A percentile compares a stretch with the other conserved stretches of the same genome.
These are phyloP conservation scores for Mortierella sp. DNA, from an alignment of 371 early-diverging fungal genomes.

Conservation along the genomic window DNA sequence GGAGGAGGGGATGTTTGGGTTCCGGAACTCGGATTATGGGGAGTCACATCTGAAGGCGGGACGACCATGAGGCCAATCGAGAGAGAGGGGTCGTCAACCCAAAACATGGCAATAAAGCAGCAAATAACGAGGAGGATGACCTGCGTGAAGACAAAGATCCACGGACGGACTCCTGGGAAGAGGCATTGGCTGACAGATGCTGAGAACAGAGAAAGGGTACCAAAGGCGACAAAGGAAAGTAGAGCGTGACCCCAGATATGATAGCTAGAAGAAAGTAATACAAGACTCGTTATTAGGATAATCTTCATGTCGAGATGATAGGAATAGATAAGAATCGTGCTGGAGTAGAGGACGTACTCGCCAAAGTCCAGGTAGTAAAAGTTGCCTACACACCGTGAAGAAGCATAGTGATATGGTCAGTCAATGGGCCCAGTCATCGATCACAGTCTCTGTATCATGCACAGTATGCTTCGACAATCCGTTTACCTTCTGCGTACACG, in stretches of 20 bases:
- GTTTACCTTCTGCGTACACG: conserved; percentile 36
- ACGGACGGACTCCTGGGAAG: conserved; percentile 38
- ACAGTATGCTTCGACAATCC: background rate
- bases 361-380: conserved; percentile 41
- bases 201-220: conserved; percentile 45
- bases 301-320: too few species aligned
- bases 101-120: conserved; percentile 53
- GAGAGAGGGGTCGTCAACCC: conserved; percentile 46
- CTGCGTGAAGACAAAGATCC: conserved; percentile 50
- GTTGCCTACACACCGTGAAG: conserved; percentile 16
- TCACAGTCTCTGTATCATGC: too few species aligned
- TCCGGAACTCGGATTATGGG: background rate
- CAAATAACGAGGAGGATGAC: conserved; percentile 43
- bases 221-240: conserved; percentile 43
- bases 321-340: background rate
- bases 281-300: too few species aligned
- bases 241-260: conserved; percentile 49
- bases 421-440: too few species aligned
- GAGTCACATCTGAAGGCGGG: background rate
- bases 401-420: background rate
- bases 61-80: conserved; percentile 44
- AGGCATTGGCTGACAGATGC: conserved; percentile 45
- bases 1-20: background rate
- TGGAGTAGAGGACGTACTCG: conserved; percentile 21
- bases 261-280: conserved; percentile 10